A percentile compares a stretch with the other conserved stretches of the same genome.
phyloP scores from a whole-genome alignment of 1,284 basidiomycete species.

The Blastosporella zonata region DNA sequence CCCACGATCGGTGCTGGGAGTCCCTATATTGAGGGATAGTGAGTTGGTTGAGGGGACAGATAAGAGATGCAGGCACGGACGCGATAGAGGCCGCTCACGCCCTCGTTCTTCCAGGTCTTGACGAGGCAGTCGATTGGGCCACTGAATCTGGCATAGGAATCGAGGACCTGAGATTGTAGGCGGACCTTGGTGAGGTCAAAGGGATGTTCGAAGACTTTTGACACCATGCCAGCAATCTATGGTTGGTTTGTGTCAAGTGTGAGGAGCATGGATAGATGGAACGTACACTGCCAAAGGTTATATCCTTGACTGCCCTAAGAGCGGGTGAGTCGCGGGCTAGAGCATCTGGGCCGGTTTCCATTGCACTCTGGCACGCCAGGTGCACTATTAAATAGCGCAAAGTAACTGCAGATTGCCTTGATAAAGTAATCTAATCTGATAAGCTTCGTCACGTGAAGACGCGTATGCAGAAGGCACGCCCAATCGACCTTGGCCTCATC shows the following conservation, averaged over 20 bases:
- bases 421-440: slow-evolving; percentile 20
- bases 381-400: no score
- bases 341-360: slow-evolving; percentile 21
- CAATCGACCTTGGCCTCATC: not conserved
- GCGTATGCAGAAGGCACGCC: slow-evolving; percentile 15
- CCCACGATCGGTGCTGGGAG: slow-evolving; percentile 90
- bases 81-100: slow-evolving; percentile 80
- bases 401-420: no score
- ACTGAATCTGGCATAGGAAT: slow-evolving; percentile 66
- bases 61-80: slow-evolving; percentile 48
- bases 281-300: slow-evolving; percentile 51
- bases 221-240: slow-evolving; percentile 70
- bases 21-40: slow-evolving; percentile 55
- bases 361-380: not conserved
- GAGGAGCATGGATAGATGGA: not conserved
- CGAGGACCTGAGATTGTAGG: slow-evolving; percentile 83
- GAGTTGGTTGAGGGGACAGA: not conserved
- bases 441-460: slow-evolving; percentile 20
- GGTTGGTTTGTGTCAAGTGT: not conserved
- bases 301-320: slow-evolving; percentile 36
- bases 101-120: slow-evolving; percentile 80
- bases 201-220: slow-evolving; percentile 68
- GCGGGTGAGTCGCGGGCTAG: slow-evolving; percentile 24
- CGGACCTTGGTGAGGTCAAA: slow-evolving; percentile 83
- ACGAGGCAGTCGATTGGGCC: slow-evolving; percentile 86